Evolutionary conservation across 495 filamentous ascomycete genomes (phyloP), one percentile per base, ranked within the genome.

Genomic region (Aspergillus baeticus): DNA sequence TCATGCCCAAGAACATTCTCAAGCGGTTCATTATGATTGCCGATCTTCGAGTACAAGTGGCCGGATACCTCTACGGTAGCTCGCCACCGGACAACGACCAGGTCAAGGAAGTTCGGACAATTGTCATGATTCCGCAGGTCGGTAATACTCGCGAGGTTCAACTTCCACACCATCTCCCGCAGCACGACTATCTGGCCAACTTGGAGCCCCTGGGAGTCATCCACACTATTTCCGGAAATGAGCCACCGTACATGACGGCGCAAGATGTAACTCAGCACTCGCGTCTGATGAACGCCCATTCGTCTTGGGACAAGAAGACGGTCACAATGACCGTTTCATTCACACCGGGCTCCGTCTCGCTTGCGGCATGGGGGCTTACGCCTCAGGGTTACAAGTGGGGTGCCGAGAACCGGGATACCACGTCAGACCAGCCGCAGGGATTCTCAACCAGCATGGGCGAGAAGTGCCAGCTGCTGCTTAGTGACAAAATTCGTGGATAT

Each of bases 1-100:
- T 99, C 63, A 96, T 99, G 92, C 95, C 95, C 0, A 98, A 98
- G 81, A 99, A 99, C 70, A 87, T 98, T 54, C 84, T 99, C 65
- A 97, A 96, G 81, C 88, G 91, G 50, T 99, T 99, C 83, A 98
- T 99, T 76, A 92, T 89, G 55, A 96, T 99, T 64, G 89, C 95
- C 43, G 95, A 99, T 79, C 84, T 99, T 31, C 91, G 95, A 21
- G 90, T 96, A 45, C 95, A 99, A 69, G 92, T 98, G 22, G 90
- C 92, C 2, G 95, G 92, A 21, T 99, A 96, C 68, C 81, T 99
- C 10, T 99, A 98, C 68, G 95, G 95, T 64, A 84, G 84, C 55
- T 96, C 93, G 7, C 92, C 94, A 2, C 85, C 88, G 13, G 95
- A 98, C 71, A 96, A 96, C 63, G 88, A 94, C 54, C 88, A 96